Base-by-base conservation (phyloP, 108 stramenopile genomes). In the Fragilaria radians region DNA sequence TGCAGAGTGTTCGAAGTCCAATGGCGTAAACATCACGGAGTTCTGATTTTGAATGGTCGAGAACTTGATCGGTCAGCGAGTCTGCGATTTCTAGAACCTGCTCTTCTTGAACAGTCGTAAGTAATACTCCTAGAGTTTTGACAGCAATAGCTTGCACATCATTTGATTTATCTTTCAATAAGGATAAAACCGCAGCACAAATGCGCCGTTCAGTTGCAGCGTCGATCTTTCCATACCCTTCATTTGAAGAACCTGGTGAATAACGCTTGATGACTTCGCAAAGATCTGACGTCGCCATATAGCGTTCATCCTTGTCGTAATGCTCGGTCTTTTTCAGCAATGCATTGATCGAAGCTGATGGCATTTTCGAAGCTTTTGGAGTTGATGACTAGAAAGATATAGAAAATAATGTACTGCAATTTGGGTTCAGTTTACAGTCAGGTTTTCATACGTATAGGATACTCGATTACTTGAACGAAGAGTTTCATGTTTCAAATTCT, bases 201-300 rank as follows among this genome's bases (percentile, higher is more conserved):
- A 98, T 95, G 24, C 87, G 69, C 33, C 83, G 77, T 80, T 93
- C 89, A 30, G 93, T 88, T 46, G 82, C 61, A 25, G 86, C 45
- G 61, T 94, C 93, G 50, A 91, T 33, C 23, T 22, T 42, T 30
- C 32, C 52, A 26, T 30, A 45, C 4, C 33, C 53, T 23, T 28
- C 69, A 36, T 32, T 54, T 11, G 77, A 57, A 45, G 68, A 30
- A 46, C 46, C 55, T 19, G 51, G 46, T 46, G 78, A 67, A 48
- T 77, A 71, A 18, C 80, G 78, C 63, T 88, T 85, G 50, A 99
- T 76, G 34, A 91, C 80, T 42, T 86, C 88, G 70, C 95, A 95
- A 29, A 99, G 76, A 74, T 99, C 98, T 30, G 81, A 90, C 46
- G 93, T 96, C 29, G 98, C 98, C 98, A 99, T 99, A 77, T 96